These are phyloP conservation scores for Fusarium kyushuense DNA, from an alignment of 2,329 filamentous ascomycete genomes.

Conservation along the genomic window DNA sequence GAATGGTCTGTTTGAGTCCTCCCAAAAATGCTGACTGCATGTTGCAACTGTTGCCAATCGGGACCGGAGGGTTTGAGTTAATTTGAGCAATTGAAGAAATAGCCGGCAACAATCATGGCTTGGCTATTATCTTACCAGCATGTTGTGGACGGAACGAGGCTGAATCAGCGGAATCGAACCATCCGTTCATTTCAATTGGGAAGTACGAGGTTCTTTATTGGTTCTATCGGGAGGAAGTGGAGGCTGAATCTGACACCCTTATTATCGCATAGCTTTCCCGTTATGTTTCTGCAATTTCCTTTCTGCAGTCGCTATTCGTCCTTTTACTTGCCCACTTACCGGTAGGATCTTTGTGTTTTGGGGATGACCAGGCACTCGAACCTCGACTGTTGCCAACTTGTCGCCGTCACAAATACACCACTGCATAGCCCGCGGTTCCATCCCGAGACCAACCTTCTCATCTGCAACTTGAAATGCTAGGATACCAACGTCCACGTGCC, in stretches of 20 bases:
- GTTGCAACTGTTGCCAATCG: not conserved
- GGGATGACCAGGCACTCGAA: too few species aligned
- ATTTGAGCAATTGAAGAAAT: not conserved
- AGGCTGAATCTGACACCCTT: not conserved
- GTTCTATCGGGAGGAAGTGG: not conserved
- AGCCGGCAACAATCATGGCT: not conserved
- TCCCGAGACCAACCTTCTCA: too few species aligned
- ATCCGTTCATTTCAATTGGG: not conserved
- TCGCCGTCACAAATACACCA: too few species aligned
- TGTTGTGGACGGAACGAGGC: not conserved
- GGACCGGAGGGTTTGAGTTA: not conserved
- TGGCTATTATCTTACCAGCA: not conserved
- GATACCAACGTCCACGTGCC: too few species aligned
- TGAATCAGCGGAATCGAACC: not conserved
- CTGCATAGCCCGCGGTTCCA: too few species aligned
- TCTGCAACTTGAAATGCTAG: too few species aligned
- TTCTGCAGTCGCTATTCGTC: not conserved
- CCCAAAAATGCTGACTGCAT: conserved; percentile 1
- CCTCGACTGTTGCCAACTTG: too few species aligned
- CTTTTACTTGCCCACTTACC: too few species aligned
- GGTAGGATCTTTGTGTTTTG: too few species aligned
- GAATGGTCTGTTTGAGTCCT: not conserved
- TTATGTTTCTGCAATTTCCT: not conserved
- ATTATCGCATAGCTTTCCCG: not conserved
- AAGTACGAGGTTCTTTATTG: not conserved